These are phyloP conservation scores for Hippophae gyantsensis DNA, from an alignment of 306 rosid genomes.

Conservation along the genomic window DNA sequence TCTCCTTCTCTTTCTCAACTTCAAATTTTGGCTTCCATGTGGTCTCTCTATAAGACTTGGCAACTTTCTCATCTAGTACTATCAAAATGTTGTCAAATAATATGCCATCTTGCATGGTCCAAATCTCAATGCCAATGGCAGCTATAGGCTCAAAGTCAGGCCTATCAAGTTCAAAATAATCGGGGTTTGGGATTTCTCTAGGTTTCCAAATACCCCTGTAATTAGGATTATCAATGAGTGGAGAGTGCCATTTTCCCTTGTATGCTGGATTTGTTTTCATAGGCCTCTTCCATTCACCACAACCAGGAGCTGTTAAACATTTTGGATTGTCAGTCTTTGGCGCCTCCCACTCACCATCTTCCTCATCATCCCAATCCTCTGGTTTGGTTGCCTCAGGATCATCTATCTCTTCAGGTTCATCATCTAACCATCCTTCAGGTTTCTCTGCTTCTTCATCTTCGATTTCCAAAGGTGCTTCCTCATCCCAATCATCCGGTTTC, in stretches of 20 bases:
- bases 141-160: slow-evolving; percentile 81
- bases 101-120: slow-evolving; percentile 98
- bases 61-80: slow-evolving; percentile 57
- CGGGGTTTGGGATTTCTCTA: slow-evolving; percentile 73
- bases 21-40: slow-evolving; percentile 84
- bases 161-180: slow-evolving; percentile 57
- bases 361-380: slow-evolving; percentile 94
- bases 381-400: slow-evolving; percentile 89
- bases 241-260: slow-evolving; percentile 92
- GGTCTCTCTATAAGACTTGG: slow-evolving; percentile 54
- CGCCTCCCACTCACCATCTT: slow-evolving; percentile 91
- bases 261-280: slow-evolving; percentile 83
- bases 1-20: slow-evolving; percentile 68
- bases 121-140: slow-evolving; percentile 91
- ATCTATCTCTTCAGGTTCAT: slow-evolving; percentile 88
- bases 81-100: slow-evolving; percentile 83
- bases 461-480: slow-evolving; percentile 91
- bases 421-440: slow-evolving; percentile 97
- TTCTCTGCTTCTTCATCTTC: slow-evolving; percentile 84
- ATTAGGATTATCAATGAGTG: slow-evolving; percentile 70
- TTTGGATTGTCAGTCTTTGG: slow-evolving; percentile 70
- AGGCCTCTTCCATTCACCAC: slow-evolving; percentile 96
- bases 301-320: slow-evolving; percentile 72
- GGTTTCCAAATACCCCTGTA: slow-evolving; percentile 97
- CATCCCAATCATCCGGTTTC: slow-evolving; percentile 98